Base-by-base conservation (phyloP, 192 early-diverging fungal species). In the Coemansia guatemalensis region DNA sequence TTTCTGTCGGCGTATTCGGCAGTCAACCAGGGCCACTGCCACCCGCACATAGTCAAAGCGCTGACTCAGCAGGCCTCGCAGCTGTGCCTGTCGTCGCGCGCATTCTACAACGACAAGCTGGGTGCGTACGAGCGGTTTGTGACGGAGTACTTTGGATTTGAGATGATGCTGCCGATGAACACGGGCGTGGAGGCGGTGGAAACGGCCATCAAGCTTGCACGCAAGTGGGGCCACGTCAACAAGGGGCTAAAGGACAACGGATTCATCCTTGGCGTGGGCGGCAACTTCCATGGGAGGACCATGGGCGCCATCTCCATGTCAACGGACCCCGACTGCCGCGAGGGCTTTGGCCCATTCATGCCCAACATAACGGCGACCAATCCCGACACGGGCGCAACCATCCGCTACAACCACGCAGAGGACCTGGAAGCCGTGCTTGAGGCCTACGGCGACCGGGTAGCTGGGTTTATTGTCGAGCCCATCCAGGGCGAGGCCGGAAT, bases 401-500 rank as follows among this genome's bases (percentile, higher is more conserved):
- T 99, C 63, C 83, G 89, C 23, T 95, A 95, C 85, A 94, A 94
- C 84, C 78, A 91, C 62, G 75, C 88, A 39, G 86, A 92, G 62
- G 95, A 95, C 69, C 85, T 99, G 27, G 92, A 97, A 71, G 88
- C 84, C 17, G 92, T 91, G 20, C 83, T 99, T 23, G 86, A 92
- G 59, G 85, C 87, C 8, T 85, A 95, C 71, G 92, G 93, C 64
- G 81, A 87, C 62, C 84, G 88, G 50, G 90, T 94, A 8, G 94
- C 93, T 33, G 97, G 88, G 12, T 97, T 99, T 85, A 85, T 99
- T 53, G 92, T 99, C 17, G 97, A 99, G 82, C 97, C 97, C 20
- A 97, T 99, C 81, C 97, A 99, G 75, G 97, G 97, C 62, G 97
- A 99, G 84, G 95, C 97, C 25, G 97, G 93, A 57, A 96, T 99